Evolutionary conservation across 139 green algal genomes (phyloP).

Genomic region (Ettlia oleoabundans): DNA sequence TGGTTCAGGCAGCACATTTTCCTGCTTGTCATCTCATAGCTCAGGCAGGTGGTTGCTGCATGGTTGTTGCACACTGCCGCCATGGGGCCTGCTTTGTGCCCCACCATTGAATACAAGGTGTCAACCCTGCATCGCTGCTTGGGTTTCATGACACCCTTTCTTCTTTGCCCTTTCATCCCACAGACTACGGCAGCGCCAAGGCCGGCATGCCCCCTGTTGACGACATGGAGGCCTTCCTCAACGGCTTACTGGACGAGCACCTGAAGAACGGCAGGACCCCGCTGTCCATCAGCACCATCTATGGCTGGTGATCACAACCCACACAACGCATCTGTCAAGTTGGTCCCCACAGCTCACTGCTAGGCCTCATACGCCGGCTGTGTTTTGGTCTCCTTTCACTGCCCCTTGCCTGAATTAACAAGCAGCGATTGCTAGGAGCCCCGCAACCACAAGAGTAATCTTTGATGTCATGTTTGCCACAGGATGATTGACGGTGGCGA

Average conservation of each 20-base stretch:
- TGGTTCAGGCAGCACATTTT: no score
- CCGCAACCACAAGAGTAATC: no score
- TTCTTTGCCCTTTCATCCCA: neutral
- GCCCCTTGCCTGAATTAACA: no score
- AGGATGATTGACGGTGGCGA: neutral
- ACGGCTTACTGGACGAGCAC: conserved; percentile 17
- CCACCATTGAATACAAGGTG: no score
- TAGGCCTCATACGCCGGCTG: no score
- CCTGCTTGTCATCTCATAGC: no score
- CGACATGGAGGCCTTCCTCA: conserved; percentile 21
- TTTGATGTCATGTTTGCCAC: no score
- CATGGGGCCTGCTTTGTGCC: neutral
- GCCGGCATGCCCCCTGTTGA: neutral
- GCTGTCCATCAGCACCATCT: conserved; percentile 9
- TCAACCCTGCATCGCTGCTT: neutral
- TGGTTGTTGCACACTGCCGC: neutral
- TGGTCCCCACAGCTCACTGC: no score
- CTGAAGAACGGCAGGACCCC: conserved; percentile 1
- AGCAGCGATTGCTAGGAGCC: no score
- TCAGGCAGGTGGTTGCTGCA: no score
- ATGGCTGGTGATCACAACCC: conserved; percentile 6
- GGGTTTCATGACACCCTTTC: neutral
- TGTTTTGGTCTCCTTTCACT: no score
- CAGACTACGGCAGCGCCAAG: conserved; percentile 27
- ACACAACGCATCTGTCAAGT: no score